Evolutionary conservation across 352 stramenopile species (phyloP), one percentile per base, ranked within the genome.

Genomic region (Globisporangium lucens): DNA sequence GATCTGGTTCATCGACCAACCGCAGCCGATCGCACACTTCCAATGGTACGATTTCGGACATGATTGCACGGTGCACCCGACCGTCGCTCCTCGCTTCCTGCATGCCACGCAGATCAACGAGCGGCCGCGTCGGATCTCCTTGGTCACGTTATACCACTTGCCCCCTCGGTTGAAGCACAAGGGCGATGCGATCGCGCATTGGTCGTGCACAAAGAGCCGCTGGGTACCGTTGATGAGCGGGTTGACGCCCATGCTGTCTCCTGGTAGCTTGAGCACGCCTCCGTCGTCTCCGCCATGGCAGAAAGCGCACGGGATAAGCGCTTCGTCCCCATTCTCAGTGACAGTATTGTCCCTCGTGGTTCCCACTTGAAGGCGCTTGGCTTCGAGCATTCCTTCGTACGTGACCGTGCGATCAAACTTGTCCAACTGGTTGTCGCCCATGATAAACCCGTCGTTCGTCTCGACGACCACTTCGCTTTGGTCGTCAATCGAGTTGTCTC

Each of bases 201-300:
- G 88, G 59, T 96, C 88, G 43, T 96, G 88, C 2, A 96, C 88
- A 67, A 96, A 96, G 15, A 94, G 69, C 2, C 88, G 76, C 72
- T 94, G 86, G 0, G 67, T 59, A 2, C 83, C 86, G 43, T 78
- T 85, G 49, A 94, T 83, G 9, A 96, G 69, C 17, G 88, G 85
- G 47, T 93, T 73, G 4, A 80, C 65, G 10, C 88, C 86, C 83
- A 96, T 89, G 4, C 73, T 81, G 12, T 94, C 82, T 29, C 86
- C 87, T 62, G 88, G 88, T 6, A 96, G 75, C 65, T 88, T 91
- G 10, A 95, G 72, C 73, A 96, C 79, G 7, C 75, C 77, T 27
- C 78, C 72, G 52, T 91, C 79, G 58, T 94, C 79, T 35, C 88
- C 87, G 51, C 84, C 71, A 24, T 79, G 76, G 67, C 88, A 96